Base-by-base conservation (phyloP, 73 alveolate species). In the Vitrella brassicaformis region DNA sequence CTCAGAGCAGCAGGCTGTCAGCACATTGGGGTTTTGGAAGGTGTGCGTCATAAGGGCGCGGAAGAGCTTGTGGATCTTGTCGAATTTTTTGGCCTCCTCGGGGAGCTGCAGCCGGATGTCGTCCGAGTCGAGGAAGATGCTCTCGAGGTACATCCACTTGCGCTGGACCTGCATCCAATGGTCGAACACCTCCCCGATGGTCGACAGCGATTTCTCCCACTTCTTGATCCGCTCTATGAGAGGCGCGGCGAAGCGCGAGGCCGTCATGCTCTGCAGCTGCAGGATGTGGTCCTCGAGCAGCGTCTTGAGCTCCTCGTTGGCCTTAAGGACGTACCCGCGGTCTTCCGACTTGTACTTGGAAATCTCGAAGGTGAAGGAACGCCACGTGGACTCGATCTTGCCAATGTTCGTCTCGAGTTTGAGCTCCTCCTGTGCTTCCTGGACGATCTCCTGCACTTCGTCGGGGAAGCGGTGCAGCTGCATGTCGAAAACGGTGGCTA, bases 141-240 rank as follows among this genome's bases (percentile, higher is more conserved):
- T 89, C 88, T 97, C 99, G 76, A 97, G 87, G 86, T 97, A 96
- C 90, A 93, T 91, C 99, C 99, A 97, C 82, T 97, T 97, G 86
- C 81, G 82, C 78, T 93, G 94, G 25, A 93, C 96, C 10, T 78
- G 90, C 47, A 93, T 93, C 98, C 98, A 93, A 27, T 87, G 90
- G 78, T 91, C 97, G 31, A 93, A 87, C 9, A 91, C 94, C 87
- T 91, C 98, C 80, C 89, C 81, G 90, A 93, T 92, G 67, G 91
- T 89, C 75, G 93, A 89, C 82, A 93, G 92, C 80, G 91, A 95
- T 86, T 84, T 92, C 74, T 91, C 97, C 94, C 95, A 91, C 79
- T 90, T 88, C 86, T 90, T 89, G 47, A 93, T 93, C 75, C 89
- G 89, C 4, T 79, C 89, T 67, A 85, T 80, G 80, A 93, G 91